phyloP scores from a whole-genome alignment of 1,139 yeast species.

The Candida dubliniensis region DNA sequence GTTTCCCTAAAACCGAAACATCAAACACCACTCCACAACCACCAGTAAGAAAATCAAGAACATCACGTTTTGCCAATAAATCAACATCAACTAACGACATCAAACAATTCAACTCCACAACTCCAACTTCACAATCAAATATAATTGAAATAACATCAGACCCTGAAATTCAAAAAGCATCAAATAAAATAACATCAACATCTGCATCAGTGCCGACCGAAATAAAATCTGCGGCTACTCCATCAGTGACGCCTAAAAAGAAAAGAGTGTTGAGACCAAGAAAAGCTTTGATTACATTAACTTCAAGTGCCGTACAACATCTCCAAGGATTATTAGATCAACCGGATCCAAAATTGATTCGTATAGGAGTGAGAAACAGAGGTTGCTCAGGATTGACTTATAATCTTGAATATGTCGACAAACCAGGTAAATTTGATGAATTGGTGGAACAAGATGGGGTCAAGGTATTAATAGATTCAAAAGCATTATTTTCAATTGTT shows the following conservation, averaged over 20 bases:
- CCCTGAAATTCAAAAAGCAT: slow-evolving; percentile 14
- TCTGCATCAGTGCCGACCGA: slow-evolving; percentile 8
- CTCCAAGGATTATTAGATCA: slow-evolving; percentile 64
- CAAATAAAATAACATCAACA: slow-evolving; percentile 9
- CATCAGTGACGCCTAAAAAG: slow-evolving; percentile 23
- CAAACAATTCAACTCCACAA: slow-evolving; percentile 11
- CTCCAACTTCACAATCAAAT: slow-evolving; percentile 10
- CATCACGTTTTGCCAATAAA: slow-evolving; percentile 34
- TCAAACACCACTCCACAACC: slow-evolving; percentile 7
- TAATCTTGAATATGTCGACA: slow-evolving; percentile 82
- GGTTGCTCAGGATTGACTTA: slow-evolving; percentile 97
- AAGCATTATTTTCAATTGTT: slow-evolving; percentile 90
- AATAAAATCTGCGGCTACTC: slow-evolving; percentile 10
- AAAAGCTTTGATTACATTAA: slow-evolving; percentile 81
- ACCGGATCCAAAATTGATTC: slow-evolving; percentile 84
- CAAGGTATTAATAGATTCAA: slow-evolving; percentile 88
- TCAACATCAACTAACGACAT: slow-evolving; percentile 5
- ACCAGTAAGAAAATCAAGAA: slow-evolving; percentile 37
- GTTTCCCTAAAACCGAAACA: slow-evolving; percentile 9
- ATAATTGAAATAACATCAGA: slow-evolving; percentile 13
- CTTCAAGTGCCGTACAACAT: slow-evolving; percentile 73
- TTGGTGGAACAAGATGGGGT: slow-evolving; percentile 91
- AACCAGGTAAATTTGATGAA: slow-evolving; percentile 93
- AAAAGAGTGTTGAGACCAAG: slow-evolving; percentile 74
- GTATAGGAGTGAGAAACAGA: slow-evolving; percentile 92